Evolutionary conservation across 2,329 filamentous ascomycete species (phyloP).

Genomic region (Neurospora crassa): DNA sequence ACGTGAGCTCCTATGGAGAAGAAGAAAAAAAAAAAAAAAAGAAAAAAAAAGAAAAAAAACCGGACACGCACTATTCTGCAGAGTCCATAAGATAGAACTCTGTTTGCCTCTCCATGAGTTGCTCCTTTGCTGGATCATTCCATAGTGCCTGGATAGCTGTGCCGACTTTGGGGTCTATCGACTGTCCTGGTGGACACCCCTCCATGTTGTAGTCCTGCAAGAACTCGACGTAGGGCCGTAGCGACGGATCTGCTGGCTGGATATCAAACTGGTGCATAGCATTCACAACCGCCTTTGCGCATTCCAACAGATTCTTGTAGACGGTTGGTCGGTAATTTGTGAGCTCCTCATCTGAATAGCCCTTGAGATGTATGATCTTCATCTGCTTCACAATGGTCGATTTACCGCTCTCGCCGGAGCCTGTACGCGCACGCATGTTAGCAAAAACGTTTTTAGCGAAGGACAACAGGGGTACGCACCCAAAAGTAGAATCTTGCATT

Average conservation of each 20-base stretch:
- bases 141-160: conserved; percentile 79
- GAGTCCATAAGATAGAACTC: conserved; percentile 99
- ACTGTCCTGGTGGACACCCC: conserved; percentile 72
- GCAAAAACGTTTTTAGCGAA: conserved; percentile 7
- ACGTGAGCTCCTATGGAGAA: conserved; percentile 13
- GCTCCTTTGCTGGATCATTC: conserved; percentile 76
- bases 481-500: conserved; percentile 97
- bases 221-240: conserved; percentile 67
- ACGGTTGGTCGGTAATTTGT: conserved; percentile 91
- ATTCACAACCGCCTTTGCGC: conserved; percentile 82
- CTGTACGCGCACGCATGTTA: conserved; percentile 34
- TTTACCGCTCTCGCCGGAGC: conserved; percentile 96
- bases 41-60: neutral
- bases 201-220: conserved; percentile 83
- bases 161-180: conserved; percentile 69
- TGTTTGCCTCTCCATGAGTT: conserved; percentile 84
- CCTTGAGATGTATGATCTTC: conserved; percentile 99
- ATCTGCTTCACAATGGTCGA: conserved; percentile 99
- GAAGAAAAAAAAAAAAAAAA: no score
- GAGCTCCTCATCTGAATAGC: conserved; percentile 89
- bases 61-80: conserved; percentile 74
- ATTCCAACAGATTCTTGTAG: conserved; percentile 97
- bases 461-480: conserved; percentile 48
- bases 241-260: conserved; percentile 61
- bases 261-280: conserved; percentile 91